phyloP scores from a whole-genome alignment of 108 stramenopile genomes.

The Skeletonema menzelii region DNA sequence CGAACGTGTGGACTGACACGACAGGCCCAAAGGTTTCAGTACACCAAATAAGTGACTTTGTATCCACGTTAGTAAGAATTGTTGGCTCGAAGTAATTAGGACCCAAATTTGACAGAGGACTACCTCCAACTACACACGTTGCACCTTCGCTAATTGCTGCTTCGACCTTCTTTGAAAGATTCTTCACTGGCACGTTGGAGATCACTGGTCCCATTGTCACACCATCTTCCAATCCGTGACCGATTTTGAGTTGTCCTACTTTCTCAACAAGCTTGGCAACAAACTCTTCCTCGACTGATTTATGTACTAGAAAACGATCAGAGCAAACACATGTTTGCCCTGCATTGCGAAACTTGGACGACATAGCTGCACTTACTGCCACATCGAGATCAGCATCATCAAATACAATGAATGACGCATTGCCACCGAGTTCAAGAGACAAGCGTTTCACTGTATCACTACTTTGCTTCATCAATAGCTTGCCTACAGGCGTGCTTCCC shows the following conservation, averaged over 20 bases:
- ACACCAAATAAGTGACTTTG: slow-evolving; percentile 63
- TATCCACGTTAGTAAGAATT: slow-evolving; percentile 75
- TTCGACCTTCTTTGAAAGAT: slow-evolving; percentile 67
- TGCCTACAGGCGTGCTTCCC: slow-evolving; percentile 90
- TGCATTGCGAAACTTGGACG: slow-evolving; percentile 89
- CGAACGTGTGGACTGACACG: slow-evolving; percentile 69
- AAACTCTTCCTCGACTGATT: slow-evolving; percentile 78
- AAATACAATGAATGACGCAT: slow-evolving; percentile 94
- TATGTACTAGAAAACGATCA: slow-evolving; percentile 90
- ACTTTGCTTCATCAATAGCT: slow-evolving; percentile 64
- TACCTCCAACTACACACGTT: slow-evolving; percentile 66
- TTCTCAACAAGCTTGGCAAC: slow-evolving; percentile 42
- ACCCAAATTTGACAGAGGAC: slow-evolving; percentile 45
- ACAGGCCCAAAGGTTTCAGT: slow-evolving; percentile 90
- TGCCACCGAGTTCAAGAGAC: slow-evolving; percentile 88
- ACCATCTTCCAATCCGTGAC: slow-evolving; percentile 63
- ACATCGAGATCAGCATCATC: slow-evolving; percentile 89
- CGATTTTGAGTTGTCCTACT: slow-evolving; percentile 57
- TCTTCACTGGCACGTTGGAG: slow-evolving; percentile 49
- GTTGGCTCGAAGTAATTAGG: slow-evolving; percentile 88
- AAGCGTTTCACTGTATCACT: slow-evolving; percentile 81
- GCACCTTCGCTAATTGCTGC: slow-evolving; percentile 83
- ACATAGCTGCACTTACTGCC: slow-evolving; percentile 80
- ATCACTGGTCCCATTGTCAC: slow-evolving; percentile 89
- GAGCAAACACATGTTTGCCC: slow-evolving; percentile 96